These are phyloP conservation scores for Viola pubescens DNA, from an alignment of 441 rosid species.

Conservation along the genomic window DNA sequence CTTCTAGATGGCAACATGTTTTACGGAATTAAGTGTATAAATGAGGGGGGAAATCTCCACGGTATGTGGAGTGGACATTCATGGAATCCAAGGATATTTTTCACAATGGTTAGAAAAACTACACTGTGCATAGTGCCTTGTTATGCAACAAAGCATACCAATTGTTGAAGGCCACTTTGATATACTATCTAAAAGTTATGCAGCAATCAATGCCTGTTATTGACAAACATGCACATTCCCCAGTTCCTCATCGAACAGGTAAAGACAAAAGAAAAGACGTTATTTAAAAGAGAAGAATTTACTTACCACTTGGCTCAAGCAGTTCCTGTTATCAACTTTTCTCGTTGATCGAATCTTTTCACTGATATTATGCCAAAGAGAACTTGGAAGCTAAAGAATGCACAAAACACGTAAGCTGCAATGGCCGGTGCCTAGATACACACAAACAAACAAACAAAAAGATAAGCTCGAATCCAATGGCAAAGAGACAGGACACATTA, in stretches of 20 bases:
- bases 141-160: no score
- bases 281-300: neutral
- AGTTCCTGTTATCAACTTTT: conserved; percentile 86
- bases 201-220: neutral
- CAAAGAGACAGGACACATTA: conserved; percentile 11
- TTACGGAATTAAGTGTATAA: no score
- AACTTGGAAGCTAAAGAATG: conserved; percentile 77
- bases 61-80: no score
- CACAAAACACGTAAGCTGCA: conserved; percentile 56
- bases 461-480: conserved; percentile 6
- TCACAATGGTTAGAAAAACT: neutral
- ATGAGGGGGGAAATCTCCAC: no score
- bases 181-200: no score
- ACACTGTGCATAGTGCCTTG: neutral
- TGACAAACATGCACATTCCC: neutral
- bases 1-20: no score
- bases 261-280: neutral
- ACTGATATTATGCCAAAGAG: conserved; percentile 76
- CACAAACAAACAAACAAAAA: conserved; percentile 4
- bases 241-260: neutral
- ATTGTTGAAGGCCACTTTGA: neutral
- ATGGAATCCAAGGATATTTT: no score
- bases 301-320: conserved; percentile 48
- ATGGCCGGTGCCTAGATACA: conserved; percentile 63
- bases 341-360: conserved; percentile 73